phyloP scores from a whole-genome alignment of 2,329 filamentous ascomycete genomes.

The Thermomyces lanuginosus region DNA sequence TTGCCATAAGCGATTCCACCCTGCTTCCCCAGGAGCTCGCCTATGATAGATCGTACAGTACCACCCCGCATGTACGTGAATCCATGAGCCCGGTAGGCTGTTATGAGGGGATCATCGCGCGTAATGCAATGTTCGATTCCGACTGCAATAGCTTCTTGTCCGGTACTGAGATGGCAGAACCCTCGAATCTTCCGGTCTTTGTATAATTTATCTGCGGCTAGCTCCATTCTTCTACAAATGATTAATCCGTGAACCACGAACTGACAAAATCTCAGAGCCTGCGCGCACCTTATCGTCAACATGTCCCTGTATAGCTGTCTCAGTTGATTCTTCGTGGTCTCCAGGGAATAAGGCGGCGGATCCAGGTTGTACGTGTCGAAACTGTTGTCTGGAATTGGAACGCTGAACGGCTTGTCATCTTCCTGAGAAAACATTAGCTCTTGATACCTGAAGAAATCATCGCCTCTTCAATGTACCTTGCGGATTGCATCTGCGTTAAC shows the following conservation, averaged over 20 bases:
- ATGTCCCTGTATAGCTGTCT: slow-evolving; percentile 97
- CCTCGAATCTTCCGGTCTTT: slow-evolving; percentile 99
- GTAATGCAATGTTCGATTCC: slow-evolving; percentile 86
- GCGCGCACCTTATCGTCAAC: slow-evolving; percentile 64
- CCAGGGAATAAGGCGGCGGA: slow-evolving; percentile 71
- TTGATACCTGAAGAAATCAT: background rate
- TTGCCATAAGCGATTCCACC: slow-evolving; percentile 92
- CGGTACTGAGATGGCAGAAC: slow-evolving; percentile 94
- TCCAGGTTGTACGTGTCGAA: slow-evolving; percentile 98
- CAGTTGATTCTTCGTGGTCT: slow-evolving; percentile 84
- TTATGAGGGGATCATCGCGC: slow-evolving; percentile 78
- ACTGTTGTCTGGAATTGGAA: slow-evolving; percentile 82
- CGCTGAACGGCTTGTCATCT: slow-evolving; percentile 73
- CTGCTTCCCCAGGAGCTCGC: slow-evolving; percentile 75
- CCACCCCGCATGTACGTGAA: slow-evolving; percentile 87
- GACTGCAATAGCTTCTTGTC: slow-evolving; percentile 85
- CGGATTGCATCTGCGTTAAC: background rate
- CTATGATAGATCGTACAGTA: slow-evolving; percentile 71
- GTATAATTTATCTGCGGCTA: slow-evolving; percentile 90
- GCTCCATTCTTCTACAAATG: slow-evolving; percentile 75
- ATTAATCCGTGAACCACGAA: background rate
- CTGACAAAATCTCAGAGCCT: background rate
- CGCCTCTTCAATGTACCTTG: background rate
- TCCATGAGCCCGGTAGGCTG: slow-evolving; percentile 89
- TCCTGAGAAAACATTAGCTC: slow-evolving; percentile 38